A percentile compares a stretch with the other conserved stretches of the same genome.
Conservation (phyloP, 768 basidiomycete species). For the Suillus cothurnatus region DNA sequence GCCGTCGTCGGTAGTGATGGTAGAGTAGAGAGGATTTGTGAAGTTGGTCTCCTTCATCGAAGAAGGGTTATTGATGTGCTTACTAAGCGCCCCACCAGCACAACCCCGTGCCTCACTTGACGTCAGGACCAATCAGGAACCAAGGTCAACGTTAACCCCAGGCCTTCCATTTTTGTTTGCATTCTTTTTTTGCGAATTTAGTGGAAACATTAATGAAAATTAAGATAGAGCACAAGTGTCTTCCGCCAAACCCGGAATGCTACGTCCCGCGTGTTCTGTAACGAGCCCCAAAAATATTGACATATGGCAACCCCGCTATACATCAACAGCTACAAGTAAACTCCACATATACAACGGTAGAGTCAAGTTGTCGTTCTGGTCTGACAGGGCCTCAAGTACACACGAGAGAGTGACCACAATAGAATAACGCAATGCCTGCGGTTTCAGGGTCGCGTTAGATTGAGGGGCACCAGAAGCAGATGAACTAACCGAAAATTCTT, state of each 20-base stretch:
- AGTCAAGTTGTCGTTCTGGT: constrained; percentile 97
- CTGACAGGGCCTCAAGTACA: constrained; percentile 86
- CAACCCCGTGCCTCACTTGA: background rate
- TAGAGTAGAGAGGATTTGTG: background rate
- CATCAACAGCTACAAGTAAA: constrained; percentile 65
- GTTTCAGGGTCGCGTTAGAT: constrained; percentile 20
- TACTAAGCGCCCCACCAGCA: constrained; percentile 5
- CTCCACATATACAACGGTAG: constrained; percentile 97
- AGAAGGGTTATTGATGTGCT: constrained; percentile 9
- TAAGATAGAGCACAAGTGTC: background rate
- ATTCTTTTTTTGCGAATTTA: background rate
- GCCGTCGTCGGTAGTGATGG: constrained; percentile 2
- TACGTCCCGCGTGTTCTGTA: background rate
- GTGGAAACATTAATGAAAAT: constrained; percentile 1
- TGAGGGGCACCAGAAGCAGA: constrained; percentile 11
- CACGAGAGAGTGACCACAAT: constrained; percentile 64
- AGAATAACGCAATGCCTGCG: constrained; percentile 68
- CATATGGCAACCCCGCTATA: constrained; percentile 18
- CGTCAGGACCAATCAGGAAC: constrained; percentile 1
- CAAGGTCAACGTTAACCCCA: background rate
- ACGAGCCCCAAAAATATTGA: background rate
- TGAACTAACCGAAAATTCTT: constrained; percentile 75
- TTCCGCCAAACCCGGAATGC: background rate
- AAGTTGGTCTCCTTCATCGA: background rate
- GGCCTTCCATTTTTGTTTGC: background rate